These are phyloP conservation scores for Flaveria brownii DNA, from an alignment of 129 eudicot genomes.

Conservation along the genomic window DNA sequence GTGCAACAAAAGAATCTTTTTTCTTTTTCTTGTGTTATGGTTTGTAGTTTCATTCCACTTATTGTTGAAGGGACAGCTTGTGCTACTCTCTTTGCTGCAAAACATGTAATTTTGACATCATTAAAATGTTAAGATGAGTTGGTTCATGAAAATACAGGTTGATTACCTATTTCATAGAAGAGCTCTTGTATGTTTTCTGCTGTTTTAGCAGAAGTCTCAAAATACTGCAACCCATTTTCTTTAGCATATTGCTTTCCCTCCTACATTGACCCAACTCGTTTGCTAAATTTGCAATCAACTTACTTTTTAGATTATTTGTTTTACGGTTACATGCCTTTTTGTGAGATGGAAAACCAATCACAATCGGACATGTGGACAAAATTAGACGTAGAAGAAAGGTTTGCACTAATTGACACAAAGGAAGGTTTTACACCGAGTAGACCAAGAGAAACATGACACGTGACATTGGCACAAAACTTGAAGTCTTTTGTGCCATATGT, in stretches of 20 bases:
- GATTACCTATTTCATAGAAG: conserved; percentile 54
- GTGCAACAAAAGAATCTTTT: conserved; percentile 45
- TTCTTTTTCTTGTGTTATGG: conserved; percentile 29
- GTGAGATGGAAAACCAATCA: background rate
- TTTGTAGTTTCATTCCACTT: conserved; percentile 43
- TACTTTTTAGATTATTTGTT: background rate
- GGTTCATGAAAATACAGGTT: background rate
- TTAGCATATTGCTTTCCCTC: conserved; percentile 50
- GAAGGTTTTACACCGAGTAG: background rate
- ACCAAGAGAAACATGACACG: background rate
- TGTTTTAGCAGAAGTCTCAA: conserved; percentile 61
- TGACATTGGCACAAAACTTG: background rate
- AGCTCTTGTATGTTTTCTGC: conserved; percentile 60
- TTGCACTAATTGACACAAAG: background rate
- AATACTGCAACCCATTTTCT: conserved; percentile 49
- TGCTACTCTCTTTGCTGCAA: conserved; percentile 53
- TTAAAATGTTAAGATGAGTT: background rate
- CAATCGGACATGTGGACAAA: background rate
- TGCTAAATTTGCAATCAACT: background rate
- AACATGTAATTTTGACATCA: background rate
- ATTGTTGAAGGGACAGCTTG: conserved; percentile 29
- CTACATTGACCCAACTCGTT: conserved; percentile 34
- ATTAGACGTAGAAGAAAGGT: background rate
- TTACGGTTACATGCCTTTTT: background rate
- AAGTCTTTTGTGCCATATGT: background rate